Evolutionary conservation across 169 alveolate genomes (phyloP).

Genomic region (Cryptosporidium meleagridis): DNA sequence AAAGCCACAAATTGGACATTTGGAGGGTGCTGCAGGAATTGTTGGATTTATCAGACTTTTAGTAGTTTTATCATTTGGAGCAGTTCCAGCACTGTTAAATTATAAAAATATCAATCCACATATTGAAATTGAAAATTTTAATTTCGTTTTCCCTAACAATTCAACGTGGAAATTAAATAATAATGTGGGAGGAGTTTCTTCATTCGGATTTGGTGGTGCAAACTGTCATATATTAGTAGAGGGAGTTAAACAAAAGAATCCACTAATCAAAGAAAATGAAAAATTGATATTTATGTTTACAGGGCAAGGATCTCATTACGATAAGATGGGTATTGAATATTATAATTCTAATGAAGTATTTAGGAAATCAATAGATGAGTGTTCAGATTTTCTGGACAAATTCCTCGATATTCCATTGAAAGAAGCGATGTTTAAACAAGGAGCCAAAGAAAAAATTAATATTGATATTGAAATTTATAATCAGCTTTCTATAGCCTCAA

Average conservation of each 20-base stretch:
- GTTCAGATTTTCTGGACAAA: slow-evolving; percentile 34
- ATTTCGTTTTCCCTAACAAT: slow-evolving; percentile 39
- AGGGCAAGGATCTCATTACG: slow-evolving; percentile 80
- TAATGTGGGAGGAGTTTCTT: slow-evolving; percentile 75
- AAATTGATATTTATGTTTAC: slow-evolving; percentile 79
- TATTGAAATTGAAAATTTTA: slow-evolving; percentile 44
- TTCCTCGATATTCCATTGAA: slow-evolving; percentile 19
- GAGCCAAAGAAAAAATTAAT: slow-evolving; percentile 2
- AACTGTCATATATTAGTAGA: slow-evolving; percentile 80
- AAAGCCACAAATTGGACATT: slow-evolving; percentile 77
- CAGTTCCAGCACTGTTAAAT: slow-evolving; percentile 75
- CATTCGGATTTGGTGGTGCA: slow-evolving; percentile 83
- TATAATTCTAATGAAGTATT: slow-evolving; percentile 74
- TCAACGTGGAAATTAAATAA: slow-evolving; percentile 32
- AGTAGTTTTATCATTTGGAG: slow-evolving; percentile 26
- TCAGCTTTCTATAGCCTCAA: slow-evolving; percentile 63
- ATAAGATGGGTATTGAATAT: slow-evolving; percentile 78
- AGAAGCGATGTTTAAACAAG: neutral
- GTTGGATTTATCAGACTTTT: slow-evolving; percentile 73
- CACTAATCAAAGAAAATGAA: neutral
- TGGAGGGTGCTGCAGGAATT: slow-evolving; percentile 80
- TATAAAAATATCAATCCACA: slow-evolving; percentile 75
- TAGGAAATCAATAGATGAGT: slow-evolving; percentile 71
- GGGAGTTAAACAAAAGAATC: slow-evolving; percentile 26
- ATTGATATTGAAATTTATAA: slow-evolving; percentile 40